These are phyloP conservation scores for Paecilomyces fulvus DNA, from an alignment of 2,329 filamentous ascomycete genomes.

Conservation along the genomic window DNA sequence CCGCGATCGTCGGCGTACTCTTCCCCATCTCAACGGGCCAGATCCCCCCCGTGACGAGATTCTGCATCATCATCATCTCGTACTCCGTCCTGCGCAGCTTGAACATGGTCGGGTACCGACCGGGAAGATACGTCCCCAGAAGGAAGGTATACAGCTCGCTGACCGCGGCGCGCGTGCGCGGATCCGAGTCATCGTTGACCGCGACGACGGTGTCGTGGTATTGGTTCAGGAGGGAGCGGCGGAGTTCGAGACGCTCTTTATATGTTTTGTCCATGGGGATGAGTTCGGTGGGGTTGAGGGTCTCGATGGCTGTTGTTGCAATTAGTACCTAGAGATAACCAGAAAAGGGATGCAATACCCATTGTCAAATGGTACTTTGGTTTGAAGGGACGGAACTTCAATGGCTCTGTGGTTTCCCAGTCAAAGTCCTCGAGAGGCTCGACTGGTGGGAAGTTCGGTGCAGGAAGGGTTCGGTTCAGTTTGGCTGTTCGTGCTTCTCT, in stretches of 20 bases:
- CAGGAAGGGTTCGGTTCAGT: slow-evolving; percentile 3
- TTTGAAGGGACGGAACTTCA: slow-evolving; percentile 51
- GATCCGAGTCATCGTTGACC: slow-evolving; percentile 29
- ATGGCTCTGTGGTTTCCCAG: slow-evolving; percentile 43
- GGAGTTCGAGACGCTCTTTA: slow-evolving; percentile 41
- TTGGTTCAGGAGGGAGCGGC: slow-evolving; percentile 38
- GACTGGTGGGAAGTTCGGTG: slow-evolving; percentile 18
- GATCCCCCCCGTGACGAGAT: slow-evolving; percentile 37
- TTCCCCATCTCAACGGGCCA: slow-evolving; percentile 30
- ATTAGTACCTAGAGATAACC: background rate
- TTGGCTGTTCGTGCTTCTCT: background rate
- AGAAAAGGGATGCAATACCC: slow-evolving; percentile 34
- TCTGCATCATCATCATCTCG: slow-evolving; percentile 30
- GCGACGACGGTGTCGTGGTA: slow-evolving; percentile 35
- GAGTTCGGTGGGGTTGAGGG: slow-evolving; percentile 44
- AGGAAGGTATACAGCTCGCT: slow-evolving; percentile 51
- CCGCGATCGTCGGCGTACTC: slow-evolving; percentile 24
- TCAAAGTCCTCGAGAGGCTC: slow-evolving; percentile 42
- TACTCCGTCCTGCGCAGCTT: slow-evolving; percentile 22
- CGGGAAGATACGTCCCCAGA: slow-evolving; percentile 46
- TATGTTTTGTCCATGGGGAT: slow-evolving; percentile 54
- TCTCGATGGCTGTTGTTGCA: slow-evolving; percentile 41
- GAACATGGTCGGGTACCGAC: slow-evolving; percentile 49
- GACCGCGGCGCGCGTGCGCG: slow-evolving; percentile 39
- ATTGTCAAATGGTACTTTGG: slow-evolving; percentile 56